Evolutionary conservation across 257 asterid species (phyloP).

Genomic region (Misopates orontium): DNA sequence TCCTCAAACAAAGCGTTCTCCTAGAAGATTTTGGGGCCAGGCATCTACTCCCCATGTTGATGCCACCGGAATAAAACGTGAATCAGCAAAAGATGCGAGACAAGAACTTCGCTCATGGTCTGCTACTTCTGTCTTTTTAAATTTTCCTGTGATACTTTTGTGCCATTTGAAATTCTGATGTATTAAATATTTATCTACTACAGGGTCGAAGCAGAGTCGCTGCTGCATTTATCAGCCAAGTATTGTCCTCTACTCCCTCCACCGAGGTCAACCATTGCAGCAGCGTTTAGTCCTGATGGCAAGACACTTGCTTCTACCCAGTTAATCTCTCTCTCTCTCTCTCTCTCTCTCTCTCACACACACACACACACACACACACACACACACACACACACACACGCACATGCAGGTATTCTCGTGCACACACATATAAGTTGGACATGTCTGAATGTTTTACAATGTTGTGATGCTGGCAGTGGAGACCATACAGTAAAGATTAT

Average conservation of each 20-base stretch:
- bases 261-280: slow-evolving; percentile 97
- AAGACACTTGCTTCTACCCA: slow-evolving; percentile 94
- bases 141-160: slow-evolving; percentile 1
- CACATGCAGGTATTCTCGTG: background rate
- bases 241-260: slow-evolving; percentile 91
- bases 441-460: background rate
- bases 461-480: slow-evolving; percentile 60
- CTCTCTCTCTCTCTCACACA: background rate
- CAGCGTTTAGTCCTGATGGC: slow-evolving; percentile 97
- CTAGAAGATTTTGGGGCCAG: slow-evolving; percentile 72
- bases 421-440: background rate
- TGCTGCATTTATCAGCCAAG: slow-evolving; percentile 74
- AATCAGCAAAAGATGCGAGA: slow-evolving; percentile 68
- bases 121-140: slow-evolving; percentile 2
- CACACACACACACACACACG: background rate
- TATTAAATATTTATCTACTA: slow-evolving; percentile 21
- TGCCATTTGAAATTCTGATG: background rate
- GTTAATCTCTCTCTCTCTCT: slow-evolving; percentile 42
- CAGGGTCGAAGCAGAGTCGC: slow-evolving; percentile 94
- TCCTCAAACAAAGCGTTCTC: slow-evolving; percentile 68
- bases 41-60: slow-evolving; percentile 41
- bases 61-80: slow-evolving; percentile 47
- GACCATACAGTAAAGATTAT: slow-evolving; percentile 97
- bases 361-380: slow-evolving; percentile 9
- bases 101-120: slow-evolving; percentile 93